Evolutionary conservation across 352 stramenopile species (phyloP).

Genomic region (Phytophthora aleatoria): DNA sequence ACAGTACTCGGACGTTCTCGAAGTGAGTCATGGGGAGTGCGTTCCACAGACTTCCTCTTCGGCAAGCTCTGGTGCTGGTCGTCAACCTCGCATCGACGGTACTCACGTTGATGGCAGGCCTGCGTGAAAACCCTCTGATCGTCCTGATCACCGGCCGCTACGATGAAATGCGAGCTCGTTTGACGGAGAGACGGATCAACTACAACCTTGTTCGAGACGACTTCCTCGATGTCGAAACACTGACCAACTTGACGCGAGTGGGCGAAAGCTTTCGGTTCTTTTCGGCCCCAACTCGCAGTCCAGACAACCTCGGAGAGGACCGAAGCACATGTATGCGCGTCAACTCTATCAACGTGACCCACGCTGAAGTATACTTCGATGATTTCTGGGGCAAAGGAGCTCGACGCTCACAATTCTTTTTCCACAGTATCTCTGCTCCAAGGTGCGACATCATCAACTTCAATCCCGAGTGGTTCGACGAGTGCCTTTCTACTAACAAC

Average conservation of each 20-base stretch:
- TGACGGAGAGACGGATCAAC: slow-evolving; percentile 45
- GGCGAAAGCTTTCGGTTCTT: slow-evolving; percentile 44
- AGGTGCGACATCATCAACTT: slow-evolving; percentile 52
- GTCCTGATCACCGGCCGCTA: slow-evolving; percentile 50
- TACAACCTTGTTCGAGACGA: slow-evolving; percentile 49
- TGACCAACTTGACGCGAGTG: slow-evolving; percentile 38
- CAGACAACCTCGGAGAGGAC: slow-evolving; percentile 42
- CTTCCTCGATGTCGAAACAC: slow-evolving; percentile 31
- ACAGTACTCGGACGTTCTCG: background rate
- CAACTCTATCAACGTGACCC: slow-evolving; percentile 46
- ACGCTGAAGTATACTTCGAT: slow-evolving; percentile 40
- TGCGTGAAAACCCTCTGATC: slow-evolving; percentile 60
- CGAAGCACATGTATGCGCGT: slow-evolving; percentile 50
- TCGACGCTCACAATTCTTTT: slow-evolving; percentile 41
- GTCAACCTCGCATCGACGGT: slow-evolving; percentile 52
- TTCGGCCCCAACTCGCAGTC: slow-evolving; percentile 35
- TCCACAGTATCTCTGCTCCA: slow-evolving; percentile 53
- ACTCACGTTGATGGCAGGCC: slow-evolving; percentile 55
- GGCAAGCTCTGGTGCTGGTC: slow-evolving; percentile 32
- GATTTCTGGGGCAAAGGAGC: slow-evolving; percentile 52
- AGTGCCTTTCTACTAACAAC: slow-evolving; percentile 31
- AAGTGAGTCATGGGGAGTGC: slow-evolving; percentile 19
- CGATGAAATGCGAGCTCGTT: slow-evolving; percentile 45
- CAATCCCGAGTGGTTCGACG: slow-evolving; percentile 40
- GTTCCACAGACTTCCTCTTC: slow-evolving; percentile 17